Base-by-base conservation (phyloP, 176 grass and related monocot species). In the Bothriochloa decipiens region DNA sequence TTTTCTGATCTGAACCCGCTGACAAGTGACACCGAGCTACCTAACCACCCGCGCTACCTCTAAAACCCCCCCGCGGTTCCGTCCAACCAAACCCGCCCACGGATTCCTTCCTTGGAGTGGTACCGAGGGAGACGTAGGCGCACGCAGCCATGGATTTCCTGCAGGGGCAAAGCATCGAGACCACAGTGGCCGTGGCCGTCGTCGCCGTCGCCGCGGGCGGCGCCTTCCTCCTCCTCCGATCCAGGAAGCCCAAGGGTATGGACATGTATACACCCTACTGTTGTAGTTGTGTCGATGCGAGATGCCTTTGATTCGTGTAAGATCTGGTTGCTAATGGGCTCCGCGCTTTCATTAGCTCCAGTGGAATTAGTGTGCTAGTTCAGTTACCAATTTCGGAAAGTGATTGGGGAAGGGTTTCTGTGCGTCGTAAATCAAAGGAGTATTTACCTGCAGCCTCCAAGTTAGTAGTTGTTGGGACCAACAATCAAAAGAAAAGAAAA, bases 211-310 rank as follows among this genome's bases (percentile, higher is more conserved):
- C 80, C 70, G 92, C 86, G 0, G 92, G 87, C 39, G 89, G 83
- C 43, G 87, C 85, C 22, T 91, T 91, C 83, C 80, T 93, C 87
- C 85, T 98, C 91, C 87, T 86, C 58, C 87, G 81, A 52, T 87
- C 76, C 85, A 95, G 80, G 77, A 98, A 91, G 82, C 13, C 79
- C 45, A 95, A 88, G 81, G 95, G 96, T 97, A 87, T 32, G 62
- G 71, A 14, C 42, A 2, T 23, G 63, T 11, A 1, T 46, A 75
- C 72, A 33, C 13, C 28, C 28, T n/a, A 8, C 29, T 46, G 3
- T 4, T 13, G 10, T 35, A 53, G 22, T 65, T 37, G 4, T 87
- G 79, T 41, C 17, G 41, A 25, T 22, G 36, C 49, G 40, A 10
- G 82, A 74, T 55, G 70, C 3, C 20, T 65, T 52, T 74, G 82